Percentiles rank a stretch among this genome's conserved stretches.
Evolutionary conservation across 1,284 basidiomycete species (phyloP).

Genomic region (Trichosporon sp.): DNA sequence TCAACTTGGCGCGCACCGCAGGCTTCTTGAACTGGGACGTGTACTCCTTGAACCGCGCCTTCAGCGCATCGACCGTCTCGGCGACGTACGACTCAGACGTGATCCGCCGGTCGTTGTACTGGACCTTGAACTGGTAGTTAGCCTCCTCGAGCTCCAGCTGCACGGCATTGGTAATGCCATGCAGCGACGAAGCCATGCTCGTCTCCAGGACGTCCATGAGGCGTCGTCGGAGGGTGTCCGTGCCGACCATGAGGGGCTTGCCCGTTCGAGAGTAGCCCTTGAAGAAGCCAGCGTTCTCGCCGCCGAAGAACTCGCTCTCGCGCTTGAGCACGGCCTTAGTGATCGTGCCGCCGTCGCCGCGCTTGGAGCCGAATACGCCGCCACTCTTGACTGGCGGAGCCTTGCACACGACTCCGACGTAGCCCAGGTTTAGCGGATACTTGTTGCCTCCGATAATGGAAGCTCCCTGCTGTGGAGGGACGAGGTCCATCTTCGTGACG

Average conservation of each 20-base stretch:
- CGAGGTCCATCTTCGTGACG: slow-evolving; percentile 98
- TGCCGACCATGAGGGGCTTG: slow-evolving; percentile 69
- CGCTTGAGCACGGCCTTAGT: slow-evolving; percentile 60
- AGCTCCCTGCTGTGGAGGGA: slow-evolving; percentile 77
- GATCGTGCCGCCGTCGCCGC: slow-evolving; percentile 42
- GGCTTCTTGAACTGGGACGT: slow-evolving; percentile 83
- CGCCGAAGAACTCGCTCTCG: slow-evolving; percentile 77
- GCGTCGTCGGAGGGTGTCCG: slow-evolving; percentile 76
- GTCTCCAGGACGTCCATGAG: slow-evolving; percentile 97
- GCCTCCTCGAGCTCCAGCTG: slow-evolving; percentile 95
- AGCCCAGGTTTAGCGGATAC: slow-evolving; percentile 96
- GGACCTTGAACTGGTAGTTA: slow-evolving; percentile 92
- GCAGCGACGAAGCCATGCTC: slow-evolving; percentile 90
- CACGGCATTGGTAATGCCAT: slow-evolving; percentile 93
- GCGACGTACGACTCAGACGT: slow-evolving; percentile 96
- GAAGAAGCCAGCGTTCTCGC: slow-evolving; percentile 54
- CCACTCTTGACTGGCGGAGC: slow-evolving; percentile 46
- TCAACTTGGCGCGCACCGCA: slow-evolving; percentile 79
- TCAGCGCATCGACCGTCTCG: slow-evolving; percentile 90
- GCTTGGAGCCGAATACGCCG: slow-evolving; percentile 47
- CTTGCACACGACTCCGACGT: slow-evolving; percentile 95
- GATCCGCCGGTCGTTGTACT: slow-evolving; percentile 95
- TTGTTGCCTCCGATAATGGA: slow-evolving; percentile 79
- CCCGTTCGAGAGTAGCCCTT: slow-evolving; percentile 13
- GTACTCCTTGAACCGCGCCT: slow-evolving; percentile 83